phyloP scores from a whole-genome alignment of 2,329 filamentous ascomycete genomes.

The Sporothrix schenckii region DNA sequence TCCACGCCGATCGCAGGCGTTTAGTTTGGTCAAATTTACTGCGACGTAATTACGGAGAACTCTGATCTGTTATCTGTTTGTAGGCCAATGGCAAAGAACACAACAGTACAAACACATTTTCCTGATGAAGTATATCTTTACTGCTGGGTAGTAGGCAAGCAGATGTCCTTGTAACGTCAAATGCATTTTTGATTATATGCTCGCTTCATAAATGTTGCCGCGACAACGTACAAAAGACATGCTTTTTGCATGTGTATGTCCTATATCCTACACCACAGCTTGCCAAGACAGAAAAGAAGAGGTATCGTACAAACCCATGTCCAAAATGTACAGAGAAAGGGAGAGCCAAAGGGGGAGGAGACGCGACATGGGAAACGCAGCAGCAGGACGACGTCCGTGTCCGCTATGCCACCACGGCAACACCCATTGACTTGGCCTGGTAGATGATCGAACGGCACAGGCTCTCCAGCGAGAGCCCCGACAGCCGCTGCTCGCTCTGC shows the following conservation, averaged over 20 bases:
- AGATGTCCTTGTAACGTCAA: not conserved
- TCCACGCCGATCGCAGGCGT: not conserved
- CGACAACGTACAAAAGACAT: slow-evolving; percentile 6
- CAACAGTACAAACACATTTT: not conserved
- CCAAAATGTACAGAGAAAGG: slow-evolving; percentile 25
- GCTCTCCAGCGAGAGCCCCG: slow-evolving; percentile 69
- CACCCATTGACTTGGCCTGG: slow-evolving; percentile 74
- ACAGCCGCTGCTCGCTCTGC: slow-evolving; percentile 73
- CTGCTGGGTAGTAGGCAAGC: too few species aligned
- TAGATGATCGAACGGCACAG: slow-evolving; percentile 74
- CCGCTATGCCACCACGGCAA: slow-evolving; percentile 65
- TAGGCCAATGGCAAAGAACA: not conserved
- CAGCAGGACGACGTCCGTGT: too few species aligned
- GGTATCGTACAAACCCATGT: slow-evolving; percentile 23
- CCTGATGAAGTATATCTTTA: not conserved
- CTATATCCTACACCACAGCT: slow-evolving; percentile 27
- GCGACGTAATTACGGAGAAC: too few species aligned
- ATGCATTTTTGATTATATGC: slow-evolving; percentile 19
- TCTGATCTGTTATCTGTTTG: too few species aligned
- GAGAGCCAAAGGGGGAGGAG: not conserved
- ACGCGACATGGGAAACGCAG: not conserved
- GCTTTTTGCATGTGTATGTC: slow-evolving; percentile 21
- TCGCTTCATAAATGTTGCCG: slow-evolving; percentile 23
- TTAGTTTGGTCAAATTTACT: too few species aligned
- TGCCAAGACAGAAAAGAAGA: slow-evolving; percentile 5